Conservation (phyloP, 768 basidiomycete genomes). For the Suillus sp. region DNA sequence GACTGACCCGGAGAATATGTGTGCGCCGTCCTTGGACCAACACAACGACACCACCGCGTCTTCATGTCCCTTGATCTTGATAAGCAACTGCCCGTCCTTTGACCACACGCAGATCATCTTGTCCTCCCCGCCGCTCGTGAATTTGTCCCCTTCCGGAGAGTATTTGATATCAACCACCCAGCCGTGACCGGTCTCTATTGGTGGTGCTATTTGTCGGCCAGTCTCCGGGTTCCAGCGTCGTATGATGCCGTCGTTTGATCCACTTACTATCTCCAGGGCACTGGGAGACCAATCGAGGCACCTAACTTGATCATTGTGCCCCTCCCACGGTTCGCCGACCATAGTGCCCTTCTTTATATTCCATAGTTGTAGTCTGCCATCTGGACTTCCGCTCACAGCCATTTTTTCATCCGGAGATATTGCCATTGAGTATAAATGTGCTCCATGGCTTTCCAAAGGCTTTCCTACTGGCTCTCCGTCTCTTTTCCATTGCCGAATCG, state of each 20-base stretch:
- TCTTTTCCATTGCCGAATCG: neutral
- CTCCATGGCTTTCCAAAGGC: neutral
- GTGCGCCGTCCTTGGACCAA: neutral
- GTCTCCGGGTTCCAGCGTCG: neutral
- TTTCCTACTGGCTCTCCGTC: neutral
- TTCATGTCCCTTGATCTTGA: neutral
- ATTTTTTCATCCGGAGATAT: neutral
- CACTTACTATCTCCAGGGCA: neutral
- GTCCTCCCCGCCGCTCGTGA: neutral
- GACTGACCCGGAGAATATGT: neutral
- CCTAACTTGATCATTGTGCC: neutral
- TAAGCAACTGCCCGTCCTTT: neutral
- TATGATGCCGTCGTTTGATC: neutral
- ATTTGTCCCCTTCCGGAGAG: neutral
- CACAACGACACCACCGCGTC: accelerated
- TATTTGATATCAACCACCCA: neutral
- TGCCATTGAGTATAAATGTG: neutral
- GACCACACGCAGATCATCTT: neutral
- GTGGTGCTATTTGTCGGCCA: neutral
- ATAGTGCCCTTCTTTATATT: neutral
- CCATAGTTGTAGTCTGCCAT: neutral
- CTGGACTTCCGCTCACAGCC: neutral
- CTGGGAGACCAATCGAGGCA: neutral
- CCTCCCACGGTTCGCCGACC: neutral
- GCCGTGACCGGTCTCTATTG: neutral